phyloP scores from a whole-genome alignment of 2,329 filamentous ascomycete species.

The Ustulina deusta region DNA sequence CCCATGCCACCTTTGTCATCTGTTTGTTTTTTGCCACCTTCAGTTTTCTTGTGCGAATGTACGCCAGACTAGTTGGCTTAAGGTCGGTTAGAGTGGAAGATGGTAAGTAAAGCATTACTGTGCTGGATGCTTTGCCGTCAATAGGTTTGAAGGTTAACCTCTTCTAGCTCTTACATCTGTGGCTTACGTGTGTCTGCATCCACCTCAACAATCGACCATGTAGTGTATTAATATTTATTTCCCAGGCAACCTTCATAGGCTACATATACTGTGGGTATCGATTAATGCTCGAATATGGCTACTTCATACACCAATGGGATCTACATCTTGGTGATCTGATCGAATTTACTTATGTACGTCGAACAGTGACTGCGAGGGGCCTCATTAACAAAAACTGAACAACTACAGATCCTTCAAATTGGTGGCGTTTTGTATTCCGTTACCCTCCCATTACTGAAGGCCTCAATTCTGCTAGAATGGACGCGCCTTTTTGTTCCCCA shows the following conservation, averaged over 20 bases:
- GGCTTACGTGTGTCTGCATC: slow-evolving; percentile 32
- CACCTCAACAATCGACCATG: background rate
- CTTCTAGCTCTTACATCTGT: slow-evolving; percentile 26
- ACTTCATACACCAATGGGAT: slow-evolving; percentile 43
- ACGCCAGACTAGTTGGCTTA: slow-evolving; percentile 31
- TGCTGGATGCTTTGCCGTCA: background rate
- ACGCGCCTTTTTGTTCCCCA: slow-evolving; percentile 38
- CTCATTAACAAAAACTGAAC: slow-evolving; percentile 9
- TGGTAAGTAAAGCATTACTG: slow-evolving; percentile 18
- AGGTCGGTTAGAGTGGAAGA: slow-evolving; percentile 34
- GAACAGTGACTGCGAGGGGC: too few relatives aligned
- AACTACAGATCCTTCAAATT: slow-evolving; percentile 37
- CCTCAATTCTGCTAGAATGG: slow-evolving; percentile 41
- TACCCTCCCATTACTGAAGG: slow-evolving; percentile 35
- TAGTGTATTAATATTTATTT: slow-evolving; percentile 16
- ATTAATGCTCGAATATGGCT: slow-evolving; percentile 37
- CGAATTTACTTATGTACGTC: slow-evolving; percentile 37
- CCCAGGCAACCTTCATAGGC: slow-evolving; percentile 33
- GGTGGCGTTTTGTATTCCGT: slow-evolving; percentile 36
- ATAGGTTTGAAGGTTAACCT: slow-evolving; percentile 10
- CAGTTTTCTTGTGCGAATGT: slow-evolving; percentile 36
- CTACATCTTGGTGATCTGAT: slow-evolving; percentile 33
- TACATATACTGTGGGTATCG: slow-evolving; percentile 38
- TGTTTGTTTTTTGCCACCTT: slow-evolving; percentile 36
- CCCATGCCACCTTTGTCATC: slow-evolving; percentile 32